Base-by-base conservation (phyloP, 1,284 basidiomycete genomes). In the Sanghuangporus sanghuang region DNA sequence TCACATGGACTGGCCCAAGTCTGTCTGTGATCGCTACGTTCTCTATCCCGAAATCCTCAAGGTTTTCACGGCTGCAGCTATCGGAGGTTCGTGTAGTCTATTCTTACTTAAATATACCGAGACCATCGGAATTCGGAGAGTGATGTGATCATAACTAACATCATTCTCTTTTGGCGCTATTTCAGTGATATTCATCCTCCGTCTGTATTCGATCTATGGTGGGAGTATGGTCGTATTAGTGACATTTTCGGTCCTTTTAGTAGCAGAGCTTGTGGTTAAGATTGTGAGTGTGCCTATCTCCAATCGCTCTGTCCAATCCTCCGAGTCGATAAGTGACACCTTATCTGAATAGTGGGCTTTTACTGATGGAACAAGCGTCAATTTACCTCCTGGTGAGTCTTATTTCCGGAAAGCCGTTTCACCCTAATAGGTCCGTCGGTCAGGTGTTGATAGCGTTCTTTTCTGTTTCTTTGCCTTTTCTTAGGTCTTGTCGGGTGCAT, bases 401-500 rank as follows among this genome's bases (percentile, higher is more conserved):
- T 57, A n/a, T 54, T 27, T 59, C n/a, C 23, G 12, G 18, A 42
- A 42, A n/a, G n/a, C 40, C 40, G n/a, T 4, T 42, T 42, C 40
- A 42, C 11, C 4, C 40, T 42, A 42, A 42, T 42, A n/a, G n/a
- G 12, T n/a, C 40, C n/a, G 40, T 42, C n/a, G 3, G 27, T 9
- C 40, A 11, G 40, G 40, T 12, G 40, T n/a, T 42, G 40, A 42
- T 42, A 42, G 8, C 27, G 40, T 12, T 12, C 4, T n/a, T 42
- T 11, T 6, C n/a, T 16, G 23, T 23, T 23, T 23, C 23, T 23
- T 23, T 23, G 11, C n/a, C 40, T 42, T 42, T n/a, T 44, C 2
- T 42, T 18, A 64, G 63, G 63, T 18, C 63, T 64, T n/a, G 63
- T 64, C 23, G 63, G 63, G 32, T 64, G 63, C 42, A 60, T 64